These are phyloP conservation scores for Saccharomyces hybrid DNA, from an alignment of 1,139 yeast species.

Conservation along the genomic window DNA sequence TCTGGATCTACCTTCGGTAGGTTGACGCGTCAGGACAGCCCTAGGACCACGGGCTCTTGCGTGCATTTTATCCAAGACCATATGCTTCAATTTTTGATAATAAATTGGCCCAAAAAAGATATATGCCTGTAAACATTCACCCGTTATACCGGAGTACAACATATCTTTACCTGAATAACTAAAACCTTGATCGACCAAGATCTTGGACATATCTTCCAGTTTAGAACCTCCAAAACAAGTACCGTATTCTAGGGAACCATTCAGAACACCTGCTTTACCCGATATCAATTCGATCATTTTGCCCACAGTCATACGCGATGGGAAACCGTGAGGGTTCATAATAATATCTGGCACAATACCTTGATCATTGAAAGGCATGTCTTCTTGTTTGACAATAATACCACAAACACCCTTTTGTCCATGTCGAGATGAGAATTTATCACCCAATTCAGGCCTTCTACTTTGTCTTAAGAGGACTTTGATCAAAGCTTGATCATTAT, in stretches of 20 bases:
- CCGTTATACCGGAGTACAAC: slow-evolving; percentile 97
- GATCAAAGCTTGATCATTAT: slow-evolving; percentile 87
- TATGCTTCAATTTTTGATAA: slow-evolving; percentile 95
- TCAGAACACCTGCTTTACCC: slow-evolving; percentile 94
- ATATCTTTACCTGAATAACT: slow-evolving; percentile 94
- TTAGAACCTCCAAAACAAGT: slow-evolving; percentile 97
- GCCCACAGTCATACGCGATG: slow-evolving; percentile 99
- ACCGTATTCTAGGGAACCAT: slow-evolving; percentile 89
- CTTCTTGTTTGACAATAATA: slow-evolving; percentile 92
- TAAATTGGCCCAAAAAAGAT: slow-evolving; percentile 97
- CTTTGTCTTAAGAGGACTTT: slow-evolving; percentile 91
- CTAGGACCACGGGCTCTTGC: slow-evolving; percentile 99
- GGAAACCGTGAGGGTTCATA: slow-evolving; percentile 99
- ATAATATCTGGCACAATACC: slow-evolving; percentile 92
- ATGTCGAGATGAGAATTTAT: slow-evolving; percentile 91
- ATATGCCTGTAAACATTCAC: slow-evolving; percentile 94
- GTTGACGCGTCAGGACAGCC: slow-evolving; percentile 96
- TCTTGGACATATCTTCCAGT: slow-evolving; percentile 90
- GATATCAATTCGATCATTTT: slow-evolving; percentile 94
- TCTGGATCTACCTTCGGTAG: slow-evolving; percentile 97
- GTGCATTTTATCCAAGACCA: slow-evolving; percentile 98
- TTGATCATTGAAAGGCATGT: slow-evolving; percentile 85
- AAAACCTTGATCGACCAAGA: slow-evolving; percentile 84
- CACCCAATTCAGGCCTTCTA: slow-evolving; percentile 96
- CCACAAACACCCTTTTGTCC: slow-evolving; percentile 99